Evolutionary conservation across 2,329 filamentous ascomycete genomes (phyloP).

Genomic region (Penicillium hesseltinei): DNA sequence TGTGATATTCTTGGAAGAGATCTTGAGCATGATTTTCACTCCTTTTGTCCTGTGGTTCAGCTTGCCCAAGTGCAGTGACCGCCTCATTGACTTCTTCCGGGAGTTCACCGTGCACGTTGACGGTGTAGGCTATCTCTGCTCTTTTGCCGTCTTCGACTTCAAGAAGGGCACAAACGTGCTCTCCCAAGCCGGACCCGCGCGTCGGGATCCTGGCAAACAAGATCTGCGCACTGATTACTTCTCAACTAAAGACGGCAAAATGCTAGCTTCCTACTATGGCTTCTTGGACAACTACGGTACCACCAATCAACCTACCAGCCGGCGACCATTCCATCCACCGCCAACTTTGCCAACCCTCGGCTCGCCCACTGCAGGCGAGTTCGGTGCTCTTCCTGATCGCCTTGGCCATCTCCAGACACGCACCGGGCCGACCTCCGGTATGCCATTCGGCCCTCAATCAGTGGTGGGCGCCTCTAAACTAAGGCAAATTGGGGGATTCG

Average conservation of each 20-base stretch:
- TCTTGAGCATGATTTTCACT: conserved; percentile 87
- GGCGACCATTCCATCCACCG: conserved; percentile 68
- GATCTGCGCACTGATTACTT: conserved; percentile 90
- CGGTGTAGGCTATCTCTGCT: conserved; percentile 92
- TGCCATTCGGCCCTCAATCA: conserved; percentile 29
- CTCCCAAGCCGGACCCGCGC: conserved; percentile 39
- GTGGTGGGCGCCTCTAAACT: conserved; percentile 29
- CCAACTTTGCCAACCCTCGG: conserved; percentile 71
- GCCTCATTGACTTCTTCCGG: conserved; percentile 94
- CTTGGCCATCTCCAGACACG: conserved; percentile 25
- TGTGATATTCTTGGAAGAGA: conserved; percentile 86
- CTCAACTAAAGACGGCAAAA: conserved; percentile 92
- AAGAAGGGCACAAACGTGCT: conserved; percentile 70
- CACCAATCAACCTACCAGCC: conserved; percentile 56
- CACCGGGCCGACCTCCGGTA: conserved; percentile 16
- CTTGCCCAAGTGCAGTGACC: conserved; percentile 82
- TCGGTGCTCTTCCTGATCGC: conserved; percentile 45
- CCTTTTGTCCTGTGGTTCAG: conserved; percentile 86
- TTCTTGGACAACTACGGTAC: conserved; percentile 90
- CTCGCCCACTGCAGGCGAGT: conserved; percentile 54
- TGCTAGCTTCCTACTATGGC: conserved; percentile 94
- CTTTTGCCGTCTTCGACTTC: conserved; percentile 96
- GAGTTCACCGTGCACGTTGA: conserved; percentile 98
- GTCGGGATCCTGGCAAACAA: conserved; percentile 36
- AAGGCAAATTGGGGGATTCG: conserved; percentile 22